Conservation (phyloP, 2,329 filamentous ascomycete genomes). For the Trichoderma koningiopsis region DNA sequence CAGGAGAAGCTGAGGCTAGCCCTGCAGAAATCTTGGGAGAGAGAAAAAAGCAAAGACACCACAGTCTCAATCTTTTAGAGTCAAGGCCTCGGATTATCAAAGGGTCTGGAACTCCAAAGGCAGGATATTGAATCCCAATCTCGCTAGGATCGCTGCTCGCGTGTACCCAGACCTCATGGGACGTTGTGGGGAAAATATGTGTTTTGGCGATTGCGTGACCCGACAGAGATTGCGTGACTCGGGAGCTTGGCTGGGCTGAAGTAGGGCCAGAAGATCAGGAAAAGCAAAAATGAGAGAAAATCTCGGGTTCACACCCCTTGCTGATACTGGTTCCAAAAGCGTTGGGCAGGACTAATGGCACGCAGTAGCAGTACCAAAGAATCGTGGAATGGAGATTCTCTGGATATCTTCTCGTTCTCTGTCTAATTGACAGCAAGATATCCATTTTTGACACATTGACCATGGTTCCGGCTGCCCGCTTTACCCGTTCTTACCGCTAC, state of each 20-base stretch:
- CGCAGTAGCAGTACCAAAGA: neutral
- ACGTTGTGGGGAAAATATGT: constrained; percentile 11
- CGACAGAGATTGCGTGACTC: constrained; percentile 22
- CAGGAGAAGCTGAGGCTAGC: neutral
- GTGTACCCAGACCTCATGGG: constrained; percentile 5
- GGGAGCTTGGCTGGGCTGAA: constrained; percentile 4
- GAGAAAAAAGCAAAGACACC: neutral
- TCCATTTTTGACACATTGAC: neutral
- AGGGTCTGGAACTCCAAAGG: neutral
- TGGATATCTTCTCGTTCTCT: neutral
- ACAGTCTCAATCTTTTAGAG: too few species aligned
- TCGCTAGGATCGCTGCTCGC: neutral
- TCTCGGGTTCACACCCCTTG: neutral
- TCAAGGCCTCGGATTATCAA: neutral
- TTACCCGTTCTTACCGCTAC: neutral
- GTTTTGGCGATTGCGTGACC: constrained; percentile 19
- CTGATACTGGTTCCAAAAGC: neutral
- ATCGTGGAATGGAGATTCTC: neutral
- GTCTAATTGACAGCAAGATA: neutral
- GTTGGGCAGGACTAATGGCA: too few species aligned
- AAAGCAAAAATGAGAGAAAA: neutral
- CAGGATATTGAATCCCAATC: neutral
- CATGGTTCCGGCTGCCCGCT: neutral
- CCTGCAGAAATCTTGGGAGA: neutral
- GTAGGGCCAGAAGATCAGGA: neutral